Evolutionary conservation across 78 protist species (phyloP), one percentile per base, ranked within the genome.

Genomic region (Protostelium mycophagum): DNA sequence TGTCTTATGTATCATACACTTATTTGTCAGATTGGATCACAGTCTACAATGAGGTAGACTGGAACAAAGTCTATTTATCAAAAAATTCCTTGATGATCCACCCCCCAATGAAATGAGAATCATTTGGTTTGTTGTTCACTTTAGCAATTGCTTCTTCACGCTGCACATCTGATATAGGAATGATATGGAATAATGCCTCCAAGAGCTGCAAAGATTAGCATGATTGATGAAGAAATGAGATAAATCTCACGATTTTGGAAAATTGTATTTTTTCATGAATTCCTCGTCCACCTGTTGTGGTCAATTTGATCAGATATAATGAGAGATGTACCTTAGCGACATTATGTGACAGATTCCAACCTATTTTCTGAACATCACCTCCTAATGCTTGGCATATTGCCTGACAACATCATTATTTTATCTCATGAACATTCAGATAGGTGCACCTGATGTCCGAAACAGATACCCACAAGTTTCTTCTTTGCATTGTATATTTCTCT

Each of bases 371-470:
- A 16, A 51, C 73, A 25, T 51, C 16, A 51, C 73, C 73, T 51
- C 73, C 73, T 25, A 51, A 16, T 51, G 73, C 73, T 51, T 51
- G 31, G 73, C 31, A 5, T 25, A 51, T 51, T 5, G 73, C 73
- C 73, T 51, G 73, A n/a, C 16, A 16, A 51, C 16, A 16, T n/a
- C n/a, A n/a, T n/a, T n/a, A n/a, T n/a, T n/a, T n/a, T n/a, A n/a
- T n/a, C n/a, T n/a, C n/a, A n/a, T n/a, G n/a, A n/a, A n/a, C n/a
- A n/a, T n/a, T n/a, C n/a, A n/a, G n/a, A n/a, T n/a, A 89, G 91
- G 0, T 88, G 0, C 16, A 89, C 85, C 85, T 92, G 94, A 37
- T 92, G 94, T 37, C 94, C 94, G 87, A 92, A 92, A 37, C 94
- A 92, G 9, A 92, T 92, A 37, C 94, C 94, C 63, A 88, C 85